These are phyloP conservation scores for Lepidium sativum DNA, from an alignment of 345 rosid genomes.

Conservation along the genomic window DNA sequence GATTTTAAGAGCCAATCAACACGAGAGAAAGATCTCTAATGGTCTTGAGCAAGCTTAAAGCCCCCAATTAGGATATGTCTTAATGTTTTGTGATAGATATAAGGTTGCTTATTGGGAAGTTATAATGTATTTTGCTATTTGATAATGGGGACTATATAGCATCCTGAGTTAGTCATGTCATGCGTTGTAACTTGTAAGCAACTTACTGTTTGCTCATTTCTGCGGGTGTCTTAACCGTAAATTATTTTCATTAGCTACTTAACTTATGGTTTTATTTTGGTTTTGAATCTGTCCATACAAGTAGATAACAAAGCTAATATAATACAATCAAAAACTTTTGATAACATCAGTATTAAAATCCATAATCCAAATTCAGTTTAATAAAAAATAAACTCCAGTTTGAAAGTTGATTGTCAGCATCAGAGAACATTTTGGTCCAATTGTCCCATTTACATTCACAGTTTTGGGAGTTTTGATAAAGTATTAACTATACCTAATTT, in stretches of 20 bases:
- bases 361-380: too few relatives aligned
- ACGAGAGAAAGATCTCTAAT: neutral
- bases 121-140: conserved; percentile 21
- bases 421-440: too few relatives aligned
- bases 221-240: conserved; percentile 2
- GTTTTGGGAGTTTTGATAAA: conserved; percentile 5
- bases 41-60: conserved; percentile 7
- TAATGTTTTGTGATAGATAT: conserved; percentile 19
- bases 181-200: conserved; percentile 17
- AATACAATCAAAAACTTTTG: neutral
- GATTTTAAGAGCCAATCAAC: conserved; percentile 7
- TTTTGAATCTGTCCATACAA: neutral
- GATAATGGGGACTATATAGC: conserved; percentile 3
- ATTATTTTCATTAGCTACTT: neutral
- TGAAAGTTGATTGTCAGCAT: too few relatives aligned
- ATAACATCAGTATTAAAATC: too few relatives aligned
- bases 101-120: conserved; percentile 17
- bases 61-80: conserved; percentile 5
- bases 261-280: conserved; percentile 2
- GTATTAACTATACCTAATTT: neutral
- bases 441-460: too few relatives aligned
- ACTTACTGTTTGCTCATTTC: conserved; percentile 5
- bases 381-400: too few relatives aligned
- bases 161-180: conserved; percentile 1
- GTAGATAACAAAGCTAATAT: neutral